Evolutionary conservation across 2,329 filamentous ascomycete species (phyloP).

Genomic region (Colletotrichum somersetense): DNA sequence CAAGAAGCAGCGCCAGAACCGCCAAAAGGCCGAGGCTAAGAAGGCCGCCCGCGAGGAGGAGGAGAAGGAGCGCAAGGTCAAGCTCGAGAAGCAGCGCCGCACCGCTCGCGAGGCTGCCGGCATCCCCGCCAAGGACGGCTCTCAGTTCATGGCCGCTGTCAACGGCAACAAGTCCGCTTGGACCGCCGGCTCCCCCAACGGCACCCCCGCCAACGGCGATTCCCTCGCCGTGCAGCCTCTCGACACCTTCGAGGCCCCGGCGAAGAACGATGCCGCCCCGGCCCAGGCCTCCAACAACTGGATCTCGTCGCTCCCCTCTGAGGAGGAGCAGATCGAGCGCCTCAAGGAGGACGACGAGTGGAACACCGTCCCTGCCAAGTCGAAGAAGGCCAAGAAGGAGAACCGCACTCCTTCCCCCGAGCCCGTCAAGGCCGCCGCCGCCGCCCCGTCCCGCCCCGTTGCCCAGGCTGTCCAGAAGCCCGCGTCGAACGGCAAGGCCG

Average conservation of each 20-base stretch:
- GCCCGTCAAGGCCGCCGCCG: constrained; percentile 47
- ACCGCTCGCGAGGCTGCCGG: constrained; percentile 86
- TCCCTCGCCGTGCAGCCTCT: constrained; percentile 60
- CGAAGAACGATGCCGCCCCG: constrained; percentile 51
- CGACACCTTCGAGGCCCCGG: constrained; percentile 66
- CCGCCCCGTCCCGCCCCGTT: constrained; percentile 44
- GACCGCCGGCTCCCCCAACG: constrained; percentile 54
- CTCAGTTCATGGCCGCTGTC: constrained; percentile 63
- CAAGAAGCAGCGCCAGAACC: constrained; percentile 96
- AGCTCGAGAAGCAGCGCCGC: constrained; percentile 86
- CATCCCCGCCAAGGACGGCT: constrained; percentile 84
- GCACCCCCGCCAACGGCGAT: constrained; percentile 51
- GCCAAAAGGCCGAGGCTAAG: constrained; percentile 85
- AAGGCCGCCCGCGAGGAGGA: constrained; percentile 81
- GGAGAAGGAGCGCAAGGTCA: constrained; percentile 80
- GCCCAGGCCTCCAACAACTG: constrained; percentile 56
- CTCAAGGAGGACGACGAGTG: constrained; percentile 68
- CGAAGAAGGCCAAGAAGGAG: constrained; percentile 56
- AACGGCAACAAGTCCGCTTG: constrained; percentile 59
- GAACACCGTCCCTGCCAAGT: constrained; percentile 68
- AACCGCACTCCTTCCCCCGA: constrained; percentile 57
- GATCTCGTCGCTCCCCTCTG: constrained; percentile 67
- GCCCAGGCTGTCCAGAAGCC: constrained; percentile 50
- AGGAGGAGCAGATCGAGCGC: constrained; percentile 73
- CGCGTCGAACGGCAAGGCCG: constrained; percentile 46